A percentile compares a stretch with the other conserved stretches of the same genome.
phyloP scores from a whole-genome alignment of 495 filamentous ascomycete genomes.

The Penicillium psychrofluorescens region DNA sequence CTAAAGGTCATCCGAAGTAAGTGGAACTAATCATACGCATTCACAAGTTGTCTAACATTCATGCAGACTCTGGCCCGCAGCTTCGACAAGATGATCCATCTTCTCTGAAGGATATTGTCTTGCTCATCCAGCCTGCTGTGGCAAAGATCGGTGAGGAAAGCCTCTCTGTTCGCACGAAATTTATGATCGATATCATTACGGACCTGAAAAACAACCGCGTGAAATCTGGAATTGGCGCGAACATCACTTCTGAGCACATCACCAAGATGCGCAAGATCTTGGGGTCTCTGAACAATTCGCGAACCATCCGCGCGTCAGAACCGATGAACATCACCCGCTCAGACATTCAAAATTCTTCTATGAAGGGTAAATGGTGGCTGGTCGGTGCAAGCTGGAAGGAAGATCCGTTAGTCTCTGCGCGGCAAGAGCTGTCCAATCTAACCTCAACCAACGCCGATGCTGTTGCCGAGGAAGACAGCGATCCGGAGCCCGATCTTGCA shows the following conservation, averaged over 20 bases:
- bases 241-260: slow-evolving; percentile 65
- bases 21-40: background rate
- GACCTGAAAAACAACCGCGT: slow-evolving; percentile 90
- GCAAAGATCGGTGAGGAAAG: slow-evolving; percentile 56
- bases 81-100: slow-evolving; percentile 86
- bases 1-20: slow-evolving; percentile 72
- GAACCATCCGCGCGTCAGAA: slow-evolving; percentile 64
- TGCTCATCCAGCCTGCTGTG: slow-evolving; percentile 66
- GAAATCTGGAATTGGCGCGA: slow-evolving; percentile 61
- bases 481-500: slow-evolving; percentile 56
- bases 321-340: slow-evolving; percentile 72
- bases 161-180: slow-evolving; percentile 83
- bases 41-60: slow-evolving; percentile 1
- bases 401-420: slow-evolving; percentile 31
- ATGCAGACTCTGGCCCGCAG: slow-evolving; percentile 59
- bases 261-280: slow-evolving; percentile 77
- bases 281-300: slow-evolving; percentile 59
- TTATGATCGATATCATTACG: slow-evolving; percentile 96
- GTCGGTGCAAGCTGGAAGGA: slow-evolving; percentile 84
- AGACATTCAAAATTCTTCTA: slow-evolving; percentile 74
- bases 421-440: slow-evolving; percentile 23
- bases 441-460: slow-evolving; percentile 7
- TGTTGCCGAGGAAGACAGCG: slow-evolving; percentile 31
- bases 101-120: slow-evolving; percentile 84
- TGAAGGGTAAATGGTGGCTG: slow-evolving; percentile 97